Evolutionary conservation across 768 basidiomycete genomes (phyloP), one percentile per base, ranked within the genome.

Genomic region (Russula vinacea): DNA sequence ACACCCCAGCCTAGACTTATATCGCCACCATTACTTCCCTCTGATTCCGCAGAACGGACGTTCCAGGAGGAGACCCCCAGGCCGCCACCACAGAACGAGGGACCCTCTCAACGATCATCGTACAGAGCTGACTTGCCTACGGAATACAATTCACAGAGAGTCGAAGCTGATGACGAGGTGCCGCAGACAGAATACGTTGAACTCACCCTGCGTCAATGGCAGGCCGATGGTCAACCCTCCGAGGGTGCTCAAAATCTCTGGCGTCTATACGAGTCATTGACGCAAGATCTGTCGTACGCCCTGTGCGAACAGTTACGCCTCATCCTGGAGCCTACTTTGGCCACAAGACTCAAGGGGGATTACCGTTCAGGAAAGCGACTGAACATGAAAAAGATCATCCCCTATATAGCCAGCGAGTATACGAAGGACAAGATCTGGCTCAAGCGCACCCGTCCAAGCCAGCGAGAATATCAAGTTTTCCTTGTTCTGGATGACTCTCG

Each of bases 381-480:
- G 35, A 98, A 98, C 76, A 98, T 98, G 96, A 94, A 95, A 74
- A 95, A 95, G 77, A 93, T 98, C 74, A 95, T 99, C 65, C 86
- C 91, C 3, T 98, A 96, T 79, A 95, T 99, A 65, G 96, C 97
- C 40, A 92, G 90, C 76, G 97, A 99, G 77, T 99, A 92, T 79
- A 98, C 95, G 57, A 98, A 98, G 74, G 96, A 99, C 81, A 95
- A 95, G 77, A 98, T 98, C 68, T 99, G 97, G 97, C 80, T 98
- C 40, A 88, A 96, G 29, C 84, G 97, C 24, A 97, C 95, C 4
- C 87, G 90, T 56, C 96, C 97, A 6, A 94, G 92, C 73, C 87
- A 91, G 70, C 84, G 97, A 54, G 95, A 97, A 72, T 98, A 98
- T 75, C 96, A 99, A 72, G 86, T 99, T 2, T 83, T 98, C 45